phyloP scores from a whole-genome alignment of 495 filamentous ascomycete species.

The Daldinia bambusicola region DNA sequence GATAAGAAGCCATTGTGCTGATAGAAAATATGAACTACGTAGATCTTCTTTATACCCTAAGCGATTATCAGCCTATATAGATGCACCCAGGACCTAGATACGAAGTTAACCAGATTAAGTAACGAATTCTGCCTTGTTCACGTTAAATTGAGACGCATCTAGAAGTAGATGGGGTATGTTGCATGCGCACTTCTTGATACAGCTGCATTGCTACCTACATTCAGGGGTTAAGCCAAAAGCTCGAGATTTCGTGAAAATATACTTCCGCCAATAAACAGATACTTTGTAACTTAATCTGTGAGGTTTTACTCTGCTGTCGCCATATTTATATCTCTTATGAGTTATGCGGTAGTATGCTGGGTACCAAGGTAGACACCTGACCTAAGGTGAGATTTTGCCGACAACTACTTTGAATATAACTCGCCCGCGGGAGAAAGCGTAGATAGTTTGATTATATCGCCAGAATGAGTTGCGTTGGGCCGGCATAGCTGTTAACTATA shows the following conservation, averaged over 20 bases:
- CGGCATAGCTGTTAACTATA: too few relatives aligned
- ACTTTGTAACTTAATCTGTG: too few relatives aligned
- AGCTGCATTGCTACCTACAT: neutral
- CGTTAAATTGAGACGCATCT: constrained; percentile 22
- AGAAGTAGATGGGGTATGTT: constrained; percentile 5
- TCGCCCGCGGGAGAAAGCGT: too few relatives aligned
- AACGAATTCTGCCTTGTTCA: constrained; percentile 10
- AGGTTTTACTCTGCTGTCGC: too few relatives aligned
- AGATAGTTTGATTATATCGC: too few relatives aligned
- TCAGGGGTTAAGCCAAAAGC: neutral
- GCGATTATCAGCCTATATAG: constrained; percentile 31
- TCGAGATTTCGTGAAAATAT: neutral
- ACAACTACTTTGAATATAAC: too few relatives aligned
- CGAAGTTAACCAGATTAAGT: neutral
- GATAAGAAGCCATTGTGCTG: constrained; percentile 27
- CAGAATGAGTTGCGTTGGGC: too few relatives aligned
- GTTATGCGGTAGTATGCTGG: too few relatives aligned
- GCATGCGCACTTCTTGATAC: neutral
- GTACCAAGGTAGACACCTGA: too few relatives aligned
- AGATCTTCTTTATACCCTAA: constrained; percentile 10
- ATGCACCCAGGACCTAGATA: constrained; percentile 2
- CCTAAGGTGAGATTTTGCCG: too few relatives aligned
- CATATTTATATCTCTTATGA: too few relatives aligned
- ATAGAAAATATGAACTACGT: constrained; percentile 12
- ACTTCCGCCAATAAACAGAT: neutral